Evolutionary conservation across 495 filamentous ascomycete genomes (phyloP), one percentile per base, ranked within the genome.

Genomic region (Hypoxylon fuscum): DNA sequence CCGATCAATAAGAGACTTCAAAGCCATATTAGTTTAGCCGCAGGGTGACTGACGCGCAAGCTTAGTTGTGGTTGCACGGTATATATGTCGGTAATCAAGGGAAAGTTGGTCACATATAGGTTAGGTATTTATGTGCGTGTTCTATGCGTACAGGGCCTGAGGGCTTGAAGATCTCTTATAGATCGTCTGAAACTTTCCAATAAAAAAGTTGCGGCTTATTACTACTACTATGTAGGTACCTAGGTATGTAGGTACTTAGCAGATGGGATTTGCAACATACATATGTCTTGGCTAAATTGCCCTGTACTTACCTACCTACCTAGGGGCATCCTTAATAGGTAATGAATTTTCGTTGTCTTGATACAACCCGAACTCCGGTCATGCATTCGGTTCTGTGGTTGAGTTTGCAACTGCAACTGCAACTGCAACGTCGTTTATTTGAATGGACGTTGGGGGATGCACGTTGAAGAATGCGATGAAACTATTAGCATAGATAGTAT

Each of bases 1-100:
- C n/a, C 52, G 59, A 29, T 68, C 59, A 43, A 81, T 29, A 21
- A 82, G 68, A 44, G 43, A 49, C 20, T 56, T 51, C 38, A 80
- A 67, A 64, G 62, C 69, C 77, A 77, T 80, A 3, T 35, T 29
- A 37, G 53, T 63, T 57, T 58, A 62, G 42, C 57, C 31, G 53
- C 18, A 56, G 27, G 27, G 27, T 35, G 50, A 38, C 43, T 53
- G 57, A 56, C 52, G 63, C 62, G 40, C 62, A 59, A 55, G 27
- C 49, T 40, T 10, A 37, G 17, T 23, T 14, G 20, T n/a, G 14
- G 32, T 18, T 42, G 40, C 21, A 53, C 34, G 41, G 21, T 61
- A 31, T 44, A 41, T 44, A 56, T 52, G 40, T 45, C 47, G 46
- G 53, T 34, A 63, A 53, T 58, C 47, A 47, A 53, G 22, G 21